Base-by-base conservation (phyloP, 495 filamentous ascomycete genomes). In the Aspergillus nidulans region DNA sequence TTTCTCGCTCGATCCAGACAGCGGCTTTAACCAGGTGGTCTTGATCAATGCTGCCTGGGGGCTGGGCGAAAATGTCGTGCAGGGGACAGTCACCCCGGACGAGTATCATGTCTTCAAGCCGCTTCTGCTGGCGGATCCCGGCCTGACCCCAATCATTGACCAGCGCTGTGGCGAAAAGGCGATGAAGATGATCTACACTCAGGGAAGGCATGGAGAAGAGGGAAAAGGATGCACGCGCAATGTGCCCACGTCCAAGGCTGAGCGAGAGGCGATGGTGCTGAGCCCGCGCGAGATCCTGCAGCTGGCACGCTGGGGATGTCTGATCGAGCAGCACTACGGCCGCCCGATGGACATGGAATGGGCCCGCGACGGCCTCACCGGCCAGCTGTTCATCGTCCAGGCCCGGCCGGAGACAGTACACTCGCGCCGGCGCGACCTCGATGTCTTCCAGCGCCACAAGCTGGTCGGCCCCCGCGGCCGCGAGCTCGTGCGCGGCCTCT, bases 281-380 rank as follows among this genome's bases (percentile, higher is more conserved):
- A 51, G 15, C 13, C 60, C 70, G 30, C 20, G 45, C n/a, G 68
- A 72, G 42, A 72, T 72, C 20, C 59, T 70, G 13, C 61, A 65
- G 44, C 56, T 72, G 23, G 60, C 52, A n/a, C 66, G 68, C n/a
- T 72, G 66, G 69, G 68, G 56, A 4, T 70, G 66, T 52, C 59
- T 36, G 6, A 63, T 72, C 46, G 69, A 72, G 34, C 53, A 59
- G 41, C 67, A 70, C 63, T 72, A 72, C 26, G 59, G 61, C 4
- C 66, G 64, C 44, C 59, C 68, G 4, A 70, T 72, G 69, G 69
- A 72, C 32, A 69, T 72, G 46, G 69, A 72, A 52, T 72, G 69
- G 69, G 69, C 69, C 49, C 66, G 67, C 50, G 69, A 72, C 36
- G 69, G 69, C 19, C 38, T 62, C 18, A 66, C 69, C 9, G 52